Percentiles rank a stretch among this genome's conserved stretches.
Evolutionary conservation across 345 rosid species (phyloP).

Genomic region (Brassica nigra): DNA sequence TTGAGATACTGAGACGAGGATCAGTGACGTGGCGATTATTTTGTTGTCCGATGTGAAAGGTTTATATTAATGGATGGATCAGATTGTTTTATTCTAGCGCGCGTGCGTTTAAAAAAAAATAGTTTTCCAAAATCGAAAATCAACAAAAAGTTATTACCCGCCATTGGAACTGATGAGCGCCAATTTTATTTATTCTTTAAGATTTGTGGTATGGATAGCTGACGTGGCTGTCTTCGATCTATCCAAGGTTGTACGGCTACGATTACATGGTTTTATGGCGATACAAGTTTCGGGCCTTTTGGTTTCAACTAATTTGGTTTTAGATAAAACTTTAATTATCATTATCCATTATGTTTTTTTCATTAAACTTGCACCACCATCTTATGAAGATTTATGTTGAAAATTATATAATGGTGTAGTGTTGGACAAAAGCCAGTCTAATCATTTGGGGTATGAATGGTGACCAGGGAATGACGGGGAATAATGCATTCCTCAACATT

Average conservation of each 20-base stretch:
- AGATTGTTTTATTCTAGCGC: neutral
- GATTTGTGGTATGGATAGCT: conserved; percentile 32
- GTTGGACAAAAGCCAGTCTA: neutral
- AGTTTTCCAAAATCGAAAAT: neutral
- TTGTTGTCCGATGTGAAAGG: neutral
- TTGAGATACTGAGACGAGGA: neutral
- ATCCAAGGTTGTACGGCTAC: neutral
- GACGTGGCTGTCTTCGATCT: conserved; percentile 8
- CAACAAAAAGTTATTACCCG: neutral
- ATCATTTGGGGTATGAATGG: no score
- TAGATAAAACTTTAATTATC: neutral
- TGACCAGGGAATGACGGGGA: no score
- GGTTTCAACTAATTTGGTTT: neutral
- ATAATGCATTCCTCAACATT: no score
- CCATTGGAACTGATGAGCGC: conserved; percentile 13
- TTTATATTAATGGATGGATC: conserved; percentile 14
- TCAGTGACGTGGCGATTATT: neutral
- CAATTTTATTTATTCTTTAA: neutral
- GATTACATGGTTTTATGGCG: conserved; percentile 15
- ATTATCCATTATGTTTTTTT: neutral
- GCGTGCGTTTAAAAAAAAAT: neutral
- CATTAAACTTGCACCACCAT: neutral
- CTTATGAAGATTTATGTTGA: neutral
- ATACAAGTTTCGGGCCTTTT: neutral
- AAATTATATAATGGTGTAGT: neutral